These are phyloP conservation scores for Cymodocea nodosa DNA, from an alignment of 116 monocot genomes.

Conservation along the genomic window DNA sequence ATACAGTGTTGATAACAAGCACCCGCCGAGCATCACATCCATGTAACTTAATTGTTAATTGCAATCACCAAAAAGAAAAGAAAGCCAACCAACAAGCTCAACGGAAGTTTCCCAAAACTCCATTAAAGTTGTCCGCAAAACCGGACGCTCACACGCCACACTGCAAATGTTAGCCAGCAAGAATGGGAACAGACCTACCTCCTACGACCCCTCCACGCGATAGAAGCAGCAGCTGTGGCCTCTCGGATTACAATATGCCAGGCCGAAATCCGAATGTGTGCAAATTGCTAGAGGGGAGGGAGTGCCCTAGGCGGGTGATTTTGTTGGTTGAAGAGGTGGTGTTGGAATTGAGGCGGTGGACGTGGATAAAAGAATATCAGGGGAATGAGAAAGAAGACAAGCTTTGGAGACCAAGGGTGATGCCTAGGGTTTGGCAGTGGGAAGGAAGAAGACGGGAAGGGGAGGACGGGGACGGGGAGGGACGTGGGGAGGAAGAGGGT, in stretches of 20 bases:
- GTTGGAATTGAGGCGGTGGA: neutral
- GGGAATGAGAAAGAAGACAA: neutral
- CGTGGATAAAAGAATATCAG: neutral
- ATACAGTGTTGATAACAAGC: too few species aligned
- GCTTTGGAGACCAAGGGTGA: neutral
- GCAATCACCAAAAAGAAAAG: neutral
- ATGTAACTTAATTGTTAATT: neutral
- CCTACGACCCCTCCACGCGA: too few species aligned
- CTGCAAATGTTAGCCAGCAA: neutral
- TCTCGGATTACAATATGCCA: neutral
- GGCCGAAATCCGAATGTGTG: neutral
- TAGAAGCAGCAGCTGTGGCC: too few species aligned
- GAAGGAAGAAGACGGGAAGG: neutral
- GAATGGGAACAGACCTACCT: neutral
- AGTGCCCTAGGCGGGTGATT: neutral
- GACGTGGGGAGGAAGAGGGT: neutral
- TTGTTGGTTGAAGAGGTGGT: neutral
- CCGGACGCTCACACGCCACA: neutral
- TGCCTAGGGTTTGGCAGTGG: slow-evolving; percentile 4
- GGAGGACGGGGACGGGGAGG: slow-evolving; percentile 1
- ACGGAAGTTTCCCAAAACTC: neutral
- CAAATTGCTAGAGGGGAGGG: neutral
- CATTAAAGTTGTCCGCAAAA: neutral
- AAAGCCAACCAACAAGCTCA: neutral
- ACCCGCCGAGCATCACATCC: neutral